These are phyloP conservation scores for Colletotrichum sp. DNA, from an alignment of 2,329 filamentous ascomycete genomes.

Conservation along the genomic window DNA sequence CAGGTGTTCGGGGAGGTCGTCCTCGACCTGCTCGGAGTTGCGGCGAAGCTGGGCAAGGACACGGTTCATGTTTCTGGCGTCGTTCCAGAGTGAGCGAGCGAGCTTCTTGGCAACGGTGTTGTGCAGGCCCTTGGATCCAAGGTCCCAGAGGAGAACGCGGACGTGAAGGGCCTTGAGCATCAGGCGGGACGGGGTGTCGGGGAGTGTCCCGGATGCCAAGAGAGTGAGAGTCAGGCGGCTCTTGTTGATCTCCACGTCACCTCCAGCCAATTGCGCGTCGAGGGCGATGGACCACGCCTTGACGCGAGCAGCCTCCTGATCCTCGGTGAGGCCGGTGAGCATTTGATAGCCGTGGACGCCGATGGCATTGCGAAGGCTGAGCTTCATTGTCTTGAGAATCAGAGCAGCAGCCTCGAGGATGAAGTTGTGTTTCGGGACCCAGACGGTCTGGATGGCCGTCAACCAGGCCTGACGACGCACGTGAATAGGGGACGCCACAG, in stretches of 20 bases:
- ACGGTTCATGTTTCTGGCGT: constrained; percentile 70
- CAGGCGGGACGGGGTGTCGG: constrained; percentile 78
- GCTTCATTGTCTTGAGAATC: constrained; percentile 79
- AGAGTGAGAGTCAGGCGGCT: constrained; percentile 85
- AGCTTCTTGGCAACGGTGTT: constrained; percentile 75
- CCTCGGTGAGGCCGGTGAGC: constrained; percentile 79
- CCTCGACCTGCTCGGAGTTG: constrained; percentile 55
- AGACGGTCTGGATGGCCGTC: constrained; percentile 89
- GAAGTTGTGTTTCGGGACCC: constrained; percentile 87
- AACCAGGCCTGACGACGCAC: constrained; percentile 90
- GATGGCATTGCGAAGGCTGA: constrained; percentile 78
- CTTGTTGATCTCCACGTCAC: constrained; percentile 87
- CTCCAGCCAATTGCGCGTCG: constrained; percentile 89
- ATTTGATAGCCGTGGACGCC: constrained; percentile 79
- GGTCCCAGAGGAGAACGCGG: constrained; percentile 84
- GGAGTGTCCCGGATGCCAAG: constrained; percentile 85
- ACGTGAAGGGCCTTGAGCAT: constrained; percentile 95
- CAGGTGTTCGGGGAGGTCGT: constrained; percentile 77
- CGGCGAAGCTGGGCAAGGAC: constrained; percentile 48
- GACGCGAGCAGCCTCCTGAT: constrained; percentile 83
- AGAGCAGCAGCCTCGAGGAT: constrained; percentile 84
- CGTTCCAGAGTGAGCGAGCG: constrained; percentile 80
- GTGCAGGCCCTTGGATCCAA: constrained; percentile 68
- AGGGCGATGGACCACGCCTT: constrained; percentile 94
- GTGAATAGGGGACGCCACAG: constrained; percentile 80